A percentile compares a stretch with the other conserved stretches of the same genome.
Conservation (phyloP, 768 basidiomycete genomes). For the Ephemerocybe angulata region DNA sequence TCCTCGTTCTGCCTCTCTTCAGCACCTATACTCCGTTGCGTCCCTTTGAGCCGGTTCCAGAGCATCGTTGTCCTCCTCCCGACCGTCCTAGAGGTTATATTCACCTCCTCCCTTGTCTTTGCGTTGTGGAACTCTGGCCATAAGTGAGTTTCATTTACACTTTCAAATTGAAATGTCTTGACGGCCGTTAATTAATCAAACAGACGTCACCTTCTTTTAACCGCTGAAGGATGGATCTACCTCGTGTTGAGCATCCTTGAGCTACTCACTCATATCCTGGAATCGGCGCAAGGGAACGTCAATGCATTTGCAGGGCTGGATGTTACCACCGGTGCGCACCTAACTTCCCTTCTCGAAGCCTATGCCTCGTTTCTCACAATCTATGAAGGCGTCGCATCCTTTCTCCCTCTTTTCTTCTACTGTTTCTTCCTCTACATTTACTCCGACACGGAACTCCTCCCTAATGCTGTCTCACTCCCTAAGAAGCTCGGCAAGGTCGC, state of each 20-base stretch:
- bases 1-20: conserved; percentile 59
- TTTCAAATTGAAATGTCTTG: background rate
- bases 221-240: conserved; percentile 59
- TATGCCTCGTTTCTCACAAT: conserved; percentile 1
- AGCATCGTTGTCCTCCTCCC: conserved; percentile 56
- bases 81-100: conserved; percentile 57
- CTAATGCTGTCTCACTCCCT: conserved; percentile 42
- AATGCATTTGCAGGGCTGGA: conserved; percentile 52
- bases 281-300: conserved; percentile 45
- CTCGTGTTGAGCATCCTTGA: conserved; percentile 58
- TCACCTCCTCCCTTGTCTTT: conserved; percentile 50
- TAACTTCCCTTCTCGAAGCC: background rate
- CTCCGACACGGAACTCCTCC: conserved; percentile 46
- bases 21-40: conserved; percentile 69
- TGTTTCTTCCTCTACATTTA: conserved; percentile 60
- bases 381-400: conserved; percentile 51
- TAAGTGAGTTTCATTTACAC: conserved; percentile 1
- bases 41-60: conserved; percentile 45
- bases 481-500: conserved; percentile 38
- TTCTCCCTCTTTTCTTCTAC: conserved; percentile 63
- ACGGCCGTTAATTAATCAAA: background rate
- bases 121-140: conserved; percentile 42
- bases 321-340: conserved; percentile 53
- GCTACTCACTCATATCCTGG: conserved; percentile 52
- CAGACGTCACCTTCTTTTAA: conserved; percentile 58